Percentiles rank a stretch among this genome's conserved stretches.
phyloP scores from a whole-genome alignment of 768 basidiomycete species.

The Kwoniella dejecticola region DNA sequence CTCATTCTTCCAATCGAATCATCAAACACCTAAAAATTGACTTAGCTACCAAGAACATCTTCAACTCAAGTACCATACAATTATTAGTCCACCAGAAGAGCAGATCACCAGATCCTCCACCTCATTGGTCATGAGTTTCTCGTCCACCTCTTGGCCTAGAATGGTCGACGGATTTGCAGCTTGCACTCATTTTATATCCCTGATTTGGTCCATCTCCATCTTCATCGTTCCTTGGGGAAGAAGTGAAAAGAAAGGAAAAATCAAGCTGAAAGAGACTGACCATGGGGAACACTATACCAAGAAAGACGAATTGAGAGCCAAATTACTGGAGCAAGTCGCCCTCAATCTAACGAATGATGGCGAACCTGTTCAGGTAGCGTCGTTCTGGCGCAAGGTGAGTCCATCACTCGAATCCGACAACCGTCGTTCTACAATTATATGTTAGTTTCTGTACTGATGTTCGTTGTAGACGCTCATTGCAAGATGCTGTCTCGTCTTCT shows the following conservation, averaged over 20 bases:
- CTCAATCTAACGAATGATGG: constrained; percentile 19
- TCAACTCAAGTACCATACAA: too few species aligned
- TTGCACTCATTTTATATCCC: background rate
- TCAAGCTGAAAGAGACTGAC: constrained; percentile 1
- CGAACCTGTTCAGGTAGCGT: constrained; percentile 18
- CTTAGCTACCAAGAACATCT: too few species aligned
- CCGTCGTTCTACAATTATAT: too few species aligned
- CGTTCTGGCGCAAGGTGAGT: constrained; percentile 33
- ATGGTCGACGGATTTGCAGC: background rate
- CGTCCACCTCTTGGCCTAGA: background rate
- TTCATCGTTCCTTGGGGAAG: background rate
- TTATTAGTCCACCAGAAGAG: too few species aligned
- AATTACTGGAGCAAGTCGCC: background rate
- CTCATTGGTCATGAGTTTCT: too few species aligned
- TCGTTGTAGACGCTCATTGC: background rate
- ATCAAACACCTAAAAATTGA: too few species aligned
- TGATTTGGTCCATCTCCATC: background rate
- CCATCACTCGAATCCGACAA: background rate
- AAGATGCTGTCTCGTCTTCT: background rate
- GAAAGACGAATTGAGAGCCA: constrained; percentile 3
- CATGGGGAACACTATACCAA: background rate
- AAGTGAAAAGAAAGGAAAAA: background rate
- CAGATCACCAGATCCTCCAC: too few species aligned
- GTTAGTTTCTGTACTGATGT: too few species aligned
- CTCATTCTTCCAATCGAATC: too few species aligned